phyloP scores from a whole-genome alignment of 1,284 basidiomycete species.

The Ustilago nuda region DNA sequence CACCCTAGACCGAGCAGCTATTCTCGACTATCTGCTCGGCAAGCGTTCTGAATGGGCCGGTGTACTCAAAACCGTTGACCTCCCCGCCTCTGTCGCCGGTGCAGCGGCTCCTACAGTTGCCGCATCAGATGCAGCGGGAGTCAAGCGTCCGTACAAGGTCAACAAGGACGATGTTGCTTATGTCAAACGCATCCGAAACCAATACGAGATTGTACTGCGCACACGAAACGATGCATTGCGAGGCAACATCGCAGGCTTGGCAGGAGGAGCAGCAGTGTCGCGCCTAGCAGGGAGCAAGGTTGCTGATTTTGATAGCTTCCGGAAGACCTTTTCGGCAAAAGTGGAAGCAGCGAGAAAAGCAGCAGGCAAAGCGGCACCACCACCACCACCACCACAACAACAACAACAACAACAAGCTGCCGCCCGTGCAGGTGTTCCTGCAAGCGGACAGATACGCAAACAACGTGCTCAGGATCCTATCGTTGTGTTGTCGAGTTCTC shows the following conservation, averaged over 20 bases:
- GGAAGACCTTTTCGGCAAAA: constrained; percentile 43
- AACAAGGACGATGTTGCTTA: constrained; percentile 62
- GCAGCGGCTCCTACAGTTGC: constrained; percentile 13
- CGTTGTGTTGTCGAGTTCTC: constrained; percentile 94
- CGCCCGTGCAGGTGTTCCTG: constrained; percentile 20
- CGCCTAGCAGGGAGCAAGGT: constrained; percentile 24
- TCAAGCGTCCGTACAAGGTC: constrained; percentile 62
- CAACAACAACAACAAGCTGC: constrained; percentile 14
- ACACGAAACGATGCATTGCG: constrained; percentile 58
- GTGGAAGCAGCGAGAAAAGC: constrained; percentile 57
- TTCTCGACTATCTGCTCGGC: constrained; percentile 63
- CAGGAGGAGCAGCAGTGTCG: constrained; percentile 33
- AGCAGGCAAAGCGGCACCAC: constrained; percentile 40
- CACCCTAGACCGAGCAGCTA: constrained; percentile 56
- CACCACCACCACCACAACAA: too few relatives aligned
- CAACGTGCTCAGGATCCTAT: constrained; percentile 77
- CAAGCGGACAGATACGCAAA: constrained; percentile 47
- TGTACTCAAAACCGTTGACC: constrained; percentile 30
- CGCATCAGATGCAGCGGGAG: constrained; percentile 16
- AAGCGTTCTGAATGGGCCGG: constrained; percentile 59
- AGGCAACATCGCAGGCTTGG: constrained; percentile 38
- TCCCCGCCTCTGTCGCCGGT: constrained; percentile 17
- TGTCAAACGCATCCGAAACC: constrained; percentile 58
- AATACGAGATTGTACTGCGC: constrained; percentile 59
- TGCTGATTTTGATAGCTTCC: constrained; percentile 49